These are phyloP conservation scores for Pilobolus umbonatus DNA, from an alignment of 192 early-diverging fungal species.

Conservation along the genomic window DNA sequence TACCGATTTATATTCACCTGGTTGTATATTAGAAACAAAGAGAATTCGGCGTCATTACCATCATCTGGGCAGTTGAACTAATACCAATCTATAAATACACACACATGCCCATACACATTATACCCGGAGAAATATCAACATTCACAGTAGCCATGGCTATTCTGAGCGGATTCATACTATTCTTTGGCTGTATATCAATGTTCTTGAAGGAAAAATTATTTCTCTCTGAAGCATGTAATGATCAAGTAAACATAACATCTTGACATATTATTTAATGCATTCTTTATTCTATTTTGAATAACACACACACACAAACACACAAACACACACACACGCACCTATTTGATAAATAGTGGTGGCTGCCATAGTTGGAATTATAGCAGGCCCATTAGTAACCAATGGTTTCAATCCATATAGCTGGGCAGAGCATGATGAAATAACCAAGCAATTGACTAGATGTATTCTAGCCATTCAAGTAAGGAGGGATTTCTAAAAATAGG, in stretches of 20 bases:
- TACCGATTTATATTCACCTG: no score
- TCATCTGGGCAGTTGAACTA: no score
- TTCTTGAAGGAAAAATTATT: constrained; percentile 68
- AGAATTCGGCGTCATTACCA: neutral
- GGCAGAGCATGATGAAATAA: constrained; percentile 49
- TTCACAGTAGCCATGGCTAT: constrained; percentile 48
- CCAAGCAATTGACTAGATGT: constrained; percentile 69
- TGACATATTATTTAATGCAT: neutral
- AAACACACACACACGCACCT: no score
- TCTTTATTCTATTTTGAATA: no score
- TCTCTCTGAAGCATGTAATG: constrained; percentile 70
- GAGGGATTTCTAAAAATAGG: neutral
- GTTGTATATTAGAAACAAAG: no score
- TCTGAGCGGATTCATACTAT: constrained; percentile 64
- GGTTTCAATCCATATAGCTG: constrained; percentile 64
- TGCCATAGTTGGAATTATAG: constrained; percentile 76
- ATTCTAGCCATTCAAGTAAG: constrained; percentile 78
- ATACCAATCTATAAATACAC: neutral
- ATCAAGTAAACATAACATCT: neutral
- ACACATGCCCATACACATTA: constrained; percentile 19
- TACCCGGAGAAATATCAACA: constrained; percentile 35
- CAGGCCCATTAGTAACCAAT: constrained; percentile 70
- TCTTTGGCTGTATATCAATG: constrained; percentile 67
- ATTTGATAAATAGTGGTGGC: constrained; percentile 59
- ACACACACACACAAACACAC: no score